Conservation (phyloP, 345 rosid genomes). For the Atalantia buxifolia region DNA sequence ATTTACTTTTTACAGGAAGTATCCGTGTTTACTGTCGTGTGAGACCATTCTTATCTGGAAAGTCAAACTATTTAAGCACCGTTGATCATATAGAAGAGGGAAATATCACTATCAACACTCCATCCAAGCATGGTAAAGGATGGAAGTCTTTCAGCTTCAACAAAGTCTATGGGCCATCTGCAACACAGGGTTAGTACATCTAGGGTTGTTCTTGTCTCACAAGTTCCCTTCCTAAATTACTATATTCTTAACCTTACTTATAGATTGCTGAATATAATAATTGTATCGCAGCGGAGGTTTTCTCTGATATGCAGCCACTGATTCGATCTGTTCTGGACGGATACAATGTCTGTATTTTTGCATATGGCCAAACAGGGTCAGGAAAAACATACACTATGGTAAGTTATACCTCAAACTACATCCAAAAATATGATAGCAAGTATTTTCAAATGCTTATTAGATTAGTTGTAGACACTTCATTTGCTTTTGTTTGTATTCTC, state of each 20-base stretch:
- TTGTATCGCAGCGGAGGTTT: constrained; percentile 77
- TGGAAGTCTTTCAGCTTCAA: constrained; percentile 75
- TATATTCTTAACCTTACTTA: background rate
- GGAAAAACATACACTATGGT: constrained; percentile 98
- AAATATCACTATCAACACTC: constrained; percentile 55
- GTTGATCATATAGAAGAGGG: constrained; percentile 77
- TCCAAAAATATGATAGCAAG: constrained; percentile 4
- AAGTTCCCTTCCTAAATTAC: background rate
- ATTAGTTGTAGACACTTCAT: background rate
- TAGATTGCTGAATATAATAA: background rate
- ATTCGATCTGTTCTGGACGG: constrained; percentile 97
- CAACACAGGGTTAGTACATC: constrained; percentile 64
- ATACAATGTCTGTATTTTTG: constrained; percentile 97
- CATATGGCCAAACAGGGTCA: constrained; percentile 97
- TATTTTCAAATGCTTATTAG: background rate
- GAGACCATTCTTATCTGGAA: constrained; percentile 80
- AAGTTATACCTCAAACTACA: constrained; percentile 21
- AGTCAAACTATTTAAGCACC: constrained; percentile 57
- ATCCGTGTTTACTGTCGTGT: constrained; percentile 96
- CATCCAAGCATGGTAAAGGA: constrained; percentile 80
- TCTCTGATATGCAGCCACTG: constrained; percentile 93
- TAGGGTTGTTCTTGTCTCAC: background rate
- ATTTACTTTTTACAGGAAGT: constrained; percentile 46
- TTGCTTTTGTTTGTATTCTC: constrained; percentile 23
- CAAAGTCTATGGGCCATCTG: constrained; percentile 90